These are phyloP conservation scores for Lodderomyces orthopsilosis DNA, from an alignment of 1,139 yeast genomes.

Conservation along the genomic window DNA sequence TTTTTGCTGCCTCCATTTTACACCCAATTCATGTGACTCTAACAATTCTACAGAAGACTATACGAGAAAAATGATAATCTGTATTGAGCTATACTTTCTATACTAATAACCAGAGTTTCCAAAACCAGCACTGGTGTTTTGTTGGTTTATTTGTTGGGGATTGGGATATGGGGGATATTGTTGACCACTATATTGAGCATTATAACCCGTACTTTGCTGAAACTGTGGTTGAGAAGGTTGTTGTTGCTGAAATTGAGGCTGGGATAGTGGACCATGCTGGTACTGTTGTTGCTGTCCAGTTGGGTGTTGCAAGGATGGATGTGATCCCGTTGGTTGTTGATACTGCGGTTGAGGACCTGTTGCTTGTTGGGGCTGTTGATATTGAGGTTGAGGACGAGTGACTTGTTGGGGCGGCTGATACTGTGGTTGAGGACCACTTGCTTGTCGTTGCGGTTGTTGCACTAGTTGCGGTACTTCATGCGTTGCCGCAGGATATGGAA, in stretches of 20 bases:
- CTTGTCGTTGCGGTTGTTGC: conserved; percentile 14
- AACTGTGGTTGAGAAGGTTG: background rate
- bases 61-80: background rate
- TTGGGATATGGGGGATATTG: conserved; percentile 4
- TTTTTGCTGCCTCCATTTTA: background rate
- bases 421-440: conserved; percentile 2
- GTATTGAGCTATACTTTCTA: background rate
- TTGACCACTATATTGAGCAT: background rate
- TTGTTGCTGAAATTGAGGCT: conserved; percentile 3
- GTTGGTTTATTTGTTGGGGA: conserved; percentile 21
- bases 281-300: conserved; percentile 1
- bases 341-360: background rate
- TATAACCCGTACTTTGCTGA: background rate
- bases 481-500: conserved; percentile 13
- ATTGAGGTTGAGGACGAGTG: conserved; percentile 3
- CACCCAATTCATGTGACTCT: background rate
- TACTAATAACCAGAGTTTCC: conserved; percentile 26
- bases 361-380: conserved; percentile 3
- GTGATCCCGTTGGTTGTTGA: background rate
- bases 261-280: background rate
- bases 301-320: background rate
- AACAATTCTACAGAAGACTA: no score
- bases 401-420: conserved; percentile 20
- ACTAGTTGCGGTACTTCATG: conserved; percentile 4
- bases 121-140: conserved; percentile 38